Percentiles rank a stretch among this genome's conserved stretches.
Evolutionary conservation across 1,284 basidiomycete genomes (phyloP).

Genomic region (Moesziomyces sp.): DNA sequence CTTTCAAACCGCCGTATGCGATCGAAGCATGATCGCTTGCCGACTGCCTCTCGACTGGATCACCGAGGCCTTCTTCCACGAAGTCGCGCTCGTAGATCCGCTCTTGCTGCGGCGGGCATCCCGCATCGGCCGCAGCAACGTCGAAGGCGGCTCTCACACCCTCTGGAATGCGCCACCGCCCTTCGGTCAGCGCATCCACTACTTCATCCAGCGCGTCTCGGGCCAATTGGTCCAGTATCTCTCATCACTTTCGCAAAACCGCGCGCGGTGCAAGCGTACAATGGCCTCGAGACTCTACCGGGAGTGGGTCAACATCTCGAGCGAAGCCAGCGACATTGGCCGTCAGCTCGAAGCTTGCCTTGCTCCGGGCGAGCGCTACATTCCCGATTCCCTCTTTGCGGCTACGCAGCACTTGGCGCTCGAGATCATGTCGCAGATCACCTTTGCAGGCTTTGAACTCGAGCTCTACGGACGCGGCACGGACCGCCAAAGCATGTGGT

Average conservation of each 20-base stretch:
- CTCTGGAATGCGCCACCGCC: slow-evolving; percentile 34
- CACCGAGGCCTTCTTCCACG: slow-evolving; percentile 41
- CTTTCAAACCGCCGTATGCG: slow-evolving; percentile 43
- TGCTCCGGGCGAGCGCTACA: slow-evolving; percentile 21
- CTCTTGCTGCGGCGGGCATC: slow-evolving; percentile 34
- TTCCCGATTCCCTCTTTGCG: slow-evolving; percentile 67
- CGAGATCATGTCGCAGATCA: slow-evolving; percentile 75
- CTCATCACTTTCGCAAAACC: slow-evolving; percentile 48
- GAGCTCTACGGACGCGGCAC: slow-evolving; percentile 74
- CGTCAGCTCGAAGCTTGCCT: slow-evolving; percentile 21
- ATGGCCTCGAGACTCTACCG: slow-evolving; percentile 41
- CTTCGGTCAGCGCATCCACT: slow-evolving; percentile 35
- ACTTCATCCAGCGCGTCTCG: slow-evolving; percentile 36
- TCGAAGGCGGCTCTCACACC: slow-evolving; percentile 30
- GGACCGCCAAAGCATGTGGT: slow-evolving; percentile 42
- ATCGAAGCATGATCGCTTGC: slow-evolving; percentile 46
- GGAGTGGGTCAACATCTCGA: slow-evolving; percentile 42
- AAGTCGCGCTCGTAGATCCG: slow-evolving; percentile 41
- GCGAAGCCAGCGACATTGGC: slow-evolving; percentile 41
- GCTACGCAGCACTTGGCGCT: slow-evolving; percentile 74
- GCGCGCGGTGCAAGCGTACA: slow-evolving; percentile 47
- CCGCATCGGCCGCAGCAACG: slow-evolving; percentile 20
- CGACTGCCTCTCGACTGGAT: slow-evolving; percentile 42
- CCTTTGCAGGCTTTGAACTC: slow-evolving; percentile 80
- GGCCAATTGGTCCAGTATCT: slow-evolving; percentile 53